A percentile compares a stretch with the other conserved stretches of the same genome.
Evolutionary conservation across 495 filamentous ascomycete species (phyloP).

Genomic region (Penicillium salamii): DNA sequence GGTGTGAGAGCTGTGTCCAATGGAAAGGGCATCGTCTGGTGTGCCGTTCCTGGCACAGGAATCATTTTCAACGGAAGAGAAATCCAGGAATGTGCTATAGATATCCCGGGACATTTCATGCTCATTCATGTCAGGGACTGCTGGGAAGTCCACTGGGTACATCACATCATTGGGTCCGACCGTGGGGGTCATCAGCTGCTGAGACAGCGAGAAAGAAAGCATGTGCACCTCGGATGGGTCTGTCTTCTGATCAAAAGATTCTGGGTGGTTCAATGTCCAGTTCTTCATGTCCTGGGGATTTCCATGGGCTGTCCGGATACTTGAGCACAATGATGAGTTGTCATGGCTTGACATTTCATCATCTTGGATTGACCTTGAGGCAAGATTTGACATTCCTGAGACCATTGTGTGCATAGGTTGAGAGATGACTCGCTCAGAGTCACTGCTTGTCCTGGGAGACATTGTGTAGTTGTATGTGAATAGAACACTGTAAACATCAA

Average conservation of each 20-base stretch:
- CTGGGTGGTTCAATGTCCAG: constrained; percentile 41
- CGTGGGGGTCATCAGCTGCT: constrained; percentile 43
- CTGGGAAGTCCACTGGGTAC: constrained; percentile 44
- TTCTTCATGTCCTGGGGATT: constrained; percentile 37
- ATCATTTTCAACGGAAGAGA: constrained; percentile 47
- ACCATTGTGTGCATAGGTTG: constrained; percentile 38
- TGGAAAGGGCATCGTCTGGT: constrained; percentile 42
- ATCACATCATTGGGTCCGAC: constrained; percentile 45
- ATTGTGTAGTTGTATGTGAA: constrained; percentile 27
- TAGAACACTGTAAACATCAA: constrained; percentile 26
- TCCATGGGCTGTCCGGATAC: constrained; percentile 36
- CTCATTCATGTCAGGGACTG: constrained; percentile 38
- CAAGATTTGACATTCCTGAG: constrained; percentile 39
- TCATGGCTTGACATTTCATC: constrained; percentile 48
- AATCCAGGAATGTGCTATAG: constrained; percentile 42
- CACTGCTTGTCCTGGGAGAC: constrained; percentile 38
- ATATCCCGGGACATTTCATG: constrained; percentile 42
- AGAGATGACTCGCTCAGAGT: constrained; percentile 34
- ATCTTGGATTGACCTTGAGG: constrained; percentile 45
- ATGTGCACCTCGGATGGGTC: constrained; percentile 47
- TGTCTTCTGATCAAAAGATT: constrained; percentile 38
- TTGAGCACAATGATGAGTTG: constrained; percentile 43
- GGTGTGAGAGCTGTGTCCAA: constrained; percentile 41
- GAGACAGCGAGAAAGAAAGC: constrained; percentile 46
- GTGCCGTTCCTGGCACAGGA: constrained; percentile 35